Evolutionary conservation across 2,329 filamentous ascomycete species (phyloP), one percentile per base, ranked within the genome.

Genomic region (Exophiala alcalophila): DNA sequence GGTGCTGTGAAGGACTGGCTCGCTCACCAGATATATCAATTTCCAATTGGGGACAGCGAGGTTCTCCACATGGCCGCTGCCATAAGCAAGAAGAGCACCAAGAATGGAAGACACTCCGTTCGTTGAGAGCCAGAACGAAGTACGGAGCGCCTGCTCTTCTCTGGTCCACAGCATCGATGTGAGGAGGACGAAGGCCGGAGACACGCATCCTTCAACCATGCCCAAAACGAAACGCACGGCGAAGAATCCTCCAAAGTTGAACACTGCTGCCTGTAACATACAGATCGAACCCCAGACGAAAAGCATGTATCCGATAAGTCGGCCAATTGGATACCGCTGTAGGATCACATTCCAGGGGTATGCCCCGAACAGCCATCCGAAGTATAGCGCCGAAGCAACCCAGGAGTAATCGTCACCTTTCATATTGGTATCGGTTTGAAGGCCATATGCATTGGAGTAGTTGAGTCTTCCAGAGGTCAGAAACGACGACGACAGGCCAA

Each of bases 221-320:
- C 70, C 70, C 57, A 73, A 63, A 2, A 72, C 59, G 30, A 75
- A 67, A 15, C 72, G 65, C 35, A 73, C 59, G 0, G 69, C 64
- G 2, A 75, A 56, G 4, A 74, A 61, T 7, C 66, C 65, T 1
- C 62, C 62, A 50, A 65, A 70, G 35, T 63, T 64, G 32, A 57
- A 62, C 0, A 62, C 63, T 2, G 60, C 65, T n/a, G 62, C 58
- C 40, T 67, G 65, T 7, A 62, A 58, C 41, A 63, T 58, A 19
- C 66, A 57, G n/a, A 70, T 50, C 0, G 59, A 52, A 15, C 62
- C 63, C 72, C 72, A 75, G 26, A 66, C 40, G 3, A 65, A 40
- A 5, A 66, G 54, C 60, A 70, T 68, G 2, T 53, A 42, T 3
- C 65, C 66, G 40, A 70, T 64, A 15, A 69, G 57, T 28, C 65